Conservation (phyloP, 306 rosid genomes). For the Glycine soja region DNA sequence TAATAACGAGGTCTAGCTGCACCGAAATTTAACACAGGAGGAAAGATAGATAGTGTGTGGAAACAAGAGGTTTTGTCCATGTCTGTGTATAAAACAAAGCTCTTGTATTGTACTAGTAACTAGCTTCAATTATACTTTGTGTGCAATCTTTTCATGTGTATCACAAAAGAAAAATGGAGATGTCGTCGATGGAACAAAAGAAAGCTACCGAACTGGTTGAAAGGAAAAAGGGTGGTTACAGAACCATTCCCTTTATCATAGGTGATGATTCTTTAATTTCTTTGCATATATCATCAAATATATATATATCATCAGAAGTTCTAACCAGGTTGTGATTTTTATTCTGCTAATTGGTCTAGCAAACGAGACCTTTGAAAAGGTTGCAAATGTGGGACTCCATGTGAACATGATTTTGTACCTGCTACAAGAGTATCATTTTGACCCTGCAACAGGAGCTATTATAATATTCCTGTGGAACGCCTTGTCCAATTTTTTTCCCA, state of each 20-base stretch:
- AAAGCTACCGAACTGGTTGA: constrained; percentile 39
- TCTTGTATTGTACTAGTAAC: not conserved
- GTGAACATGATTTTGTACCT: constrained; percentile 75
- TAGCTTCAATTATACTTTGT: constrained; percentile 31
- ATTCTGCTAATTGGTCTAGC: constrained; percentile 53
- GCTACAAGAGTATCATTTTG: constrained; percentile 56
- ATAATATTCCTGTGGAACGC: constrained; percentile 68
- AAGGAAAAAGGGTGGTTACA: constrained; percentile 70
- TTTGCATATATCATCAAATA: not conserved
- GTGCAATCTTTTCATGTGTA: not conserved
- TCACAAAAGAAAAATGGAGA: constrained; percentile 51
- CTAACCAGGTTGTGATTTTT: not conserved
- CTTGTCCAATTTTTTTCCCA: constrained; percentile 51
- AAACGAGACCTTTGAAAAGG: constrained; percentile 83
- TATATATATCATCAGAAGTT: constrained; percentile 8
- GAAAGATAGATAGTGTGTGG: not conserved
- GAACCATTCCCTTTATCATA: constrained; percentile 85
- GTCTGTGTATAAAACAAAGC: constrained; percentile 34
- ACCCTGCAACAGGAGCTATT: constrained; percentile 50
- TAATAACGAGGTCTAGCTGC: constrained; percentile 33
- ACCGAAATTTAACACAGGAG: not conserved
- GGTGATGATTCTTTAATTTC: constrained; percentile 50
- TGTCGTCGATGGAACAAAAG: constrained; percentile 51
- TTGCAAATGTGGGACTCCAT: constrained; percentile 71
- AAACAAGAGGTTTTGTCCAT: constrained; percentile 44